These are phyloP conservation scores for Marasmius oreades DNA, from an alignment of 1,284 basidiomycete species.

Conservation along the genomic window DNA sequence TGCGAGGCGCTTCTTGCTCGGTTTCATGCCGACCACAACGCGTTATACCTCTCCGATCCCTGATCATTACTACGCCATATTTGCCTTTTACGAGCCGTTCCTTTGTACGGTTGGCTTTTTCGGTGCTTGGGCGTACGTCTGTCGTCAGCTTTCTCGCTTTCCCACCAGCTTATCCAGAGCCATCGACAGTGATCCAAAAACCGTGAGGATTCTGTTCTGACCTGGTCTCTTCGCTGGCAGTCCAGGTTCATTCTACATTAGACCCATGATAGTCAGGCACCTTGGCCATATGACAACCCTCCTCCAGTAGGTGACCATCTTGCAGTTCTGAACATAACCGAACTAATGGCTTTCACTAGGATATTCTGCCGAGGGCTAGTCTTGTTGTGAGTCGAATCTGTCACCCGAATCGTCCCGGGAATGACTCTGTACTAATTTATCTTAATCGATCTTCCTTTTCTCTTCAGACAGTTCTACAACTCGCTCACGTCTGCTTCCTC, in stretches of 20 bases:
- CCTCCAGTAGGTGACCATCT: conserved; percentile 32
- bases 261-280: conserved; percentile 71
- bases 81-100: conserved; percentile 69
- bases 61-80: conserved; percentile 65
- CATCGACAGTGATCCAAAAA: conserved; percentile 53
- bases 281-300: conserved; percentile 51
- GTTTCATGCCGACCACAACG: conserved; percentile 25
- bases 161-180: conserved; percentile 11
- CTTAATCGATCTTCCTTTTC: neutral
- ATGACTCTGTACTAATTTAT: neutral
- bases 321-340: neutral
- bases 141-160: conserved; percentile 3
- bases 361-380: conserved; percentile 53
- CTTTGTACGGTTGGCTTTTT: conserved; percentile 62
- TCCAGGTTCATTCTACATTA: conserved; percentile 24
- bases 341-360: conserved; percentile 3
- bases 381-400: conserved; percentile 33
- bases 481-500: conserved; percentile 72
- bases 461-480: conserved; percentile 43
- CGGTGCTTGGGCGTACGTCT: conserved; percentile 49
- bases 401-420: neutral
- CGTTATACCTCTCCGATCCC: conserved; percentile 57
- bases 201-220: conserved; percentile 36
- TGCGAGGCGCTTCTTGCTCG: too few species aligned
- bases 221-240: conserved; percentile 9